These are phyloP conservation scores for Helicocarpus griseus DNA, from an alignment of 2,329 filamentous ascomycete genomes.

Conservation along the genomic window DNA sequence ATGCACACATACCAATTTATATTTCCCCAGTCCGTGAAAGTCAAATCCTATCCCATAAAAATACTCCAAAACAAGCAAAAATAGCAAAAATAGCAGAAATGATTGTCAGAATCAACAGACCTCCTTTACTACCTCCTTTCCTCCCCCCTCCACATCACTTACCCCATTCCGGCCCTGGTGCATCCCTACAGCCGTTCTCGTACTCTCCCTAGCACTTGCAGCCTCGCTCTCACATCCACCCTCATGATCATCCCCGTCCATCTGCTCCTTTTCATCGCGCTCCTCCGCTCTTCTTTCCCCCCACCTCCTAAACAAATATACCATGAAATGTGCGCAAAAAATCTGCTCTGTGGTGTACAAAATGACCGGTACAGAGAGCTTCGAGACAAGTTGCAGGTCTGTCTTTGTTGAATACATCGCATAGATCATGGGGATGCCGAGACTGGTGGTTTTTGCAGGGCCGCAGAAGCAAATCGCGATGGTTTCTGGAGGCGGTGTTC, in stretches of 20 bases:
- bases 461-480: slow-evolving; percentile 65
- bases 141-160: not conserved
- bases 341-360: slow-evolving; percentile 33
- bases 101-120: no score
- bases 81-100: no score
- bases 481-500: slow-evolving; percentile 49
- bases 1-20: no score
- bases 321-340: slow-evolving; percentile 30
- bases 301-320: slow-evolving; percentile 28
- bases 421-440: slow-evolving; percentile 58
- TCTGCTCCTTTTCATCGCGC: slow-evolving; percentile 5
- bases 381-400: slow-evolving; percentile 26
- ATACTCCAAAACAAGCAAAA: no score
- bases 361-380: slow-evolving; percentile 29
- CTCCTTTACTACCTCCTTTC: not conserved
- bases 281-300: slow-evolving; percentile 8
- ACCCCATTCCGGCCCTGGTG: not conserved
- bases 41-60: no score
- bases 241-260: not conserved
- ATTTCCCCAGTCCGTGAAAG: no score
- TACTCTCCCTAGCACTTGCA: not conserved
- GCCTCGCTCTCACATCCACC: not conserved
- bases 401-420: slow-evolving; percentile 50
- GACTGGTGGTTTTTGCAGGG: slow-evolving; percentile 61
- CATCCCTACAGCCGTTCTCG: slow-evolving; percentile 6